Evolutionary conservation across 257 asterid species (phyloP).

Genomic region (Oldenlandia corymbosa): DNA sequence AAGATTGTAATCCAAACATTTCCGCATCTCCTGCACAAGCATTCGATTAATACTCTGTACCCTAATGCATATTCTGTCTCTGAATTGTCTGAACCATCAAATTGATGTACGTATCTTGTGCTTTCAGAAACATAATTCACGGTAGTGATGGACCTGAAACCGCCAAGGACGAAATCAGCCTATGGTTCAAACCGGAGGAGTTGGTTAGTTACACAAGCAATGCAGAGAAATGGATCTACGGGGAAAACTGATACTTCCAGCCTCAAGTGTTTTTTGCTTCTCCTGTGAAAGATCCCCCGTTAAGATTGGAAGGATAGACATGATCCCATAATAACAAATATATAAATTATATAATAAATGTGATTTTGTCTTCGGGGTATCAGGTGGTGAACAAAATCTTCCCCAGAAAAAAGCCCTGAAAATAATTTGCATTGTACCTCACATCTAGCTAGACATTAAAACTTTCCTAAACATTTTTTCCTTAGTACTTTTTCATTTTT

Average conservation of each 20-base stretch:
- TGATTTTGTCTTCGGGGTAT: conserved; percentile 24
- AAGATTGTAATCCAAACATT: not conserved
- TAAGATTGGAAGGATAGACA: conserved; percentile 18
- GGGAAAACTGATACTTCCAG: conserved; percentile 38
- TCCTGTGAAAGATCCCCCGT: not conserved
- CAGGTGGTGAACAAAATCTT: conserved; percentile 14
- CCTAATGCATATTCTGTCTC: no score
- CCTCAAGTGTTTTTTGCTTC: conserved; percentile 4
- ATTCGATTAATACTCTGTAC: not conserved
- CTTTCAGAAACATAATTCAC: conserved; percentile 80
- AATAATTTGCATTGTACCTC: conserved; percentile 34
- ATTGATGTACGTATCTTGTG: not conserved
- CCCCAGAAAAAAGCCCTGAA: conserved; percentile 20
- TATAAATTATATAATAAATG: no score
- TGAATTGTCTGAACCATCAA: not conserved
- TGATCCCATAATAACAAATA: conserved; percentile 23
- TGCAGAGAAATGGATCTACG: conserved; percentile 92
- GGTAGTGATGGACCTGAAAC: conserved; percentile 99
- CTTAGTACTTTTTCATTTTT: not conserved
- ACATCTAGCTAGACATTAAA: not conserved
- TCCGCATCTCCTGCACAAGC: not conserved
- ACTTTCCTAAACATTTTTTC: not conserved
- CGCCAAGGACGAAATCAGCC: conserved; percentile 92
- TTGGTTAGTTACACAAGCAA: conserved; percentile 75
- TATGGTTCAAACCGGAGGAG: conserved; percentile 94